Percentiles rank a stretch among this genome's conserved stretches.
Evolutionary conservation across 345 rosid species (phyloP).

Genomic region (Litchi chinensis): DNA sequence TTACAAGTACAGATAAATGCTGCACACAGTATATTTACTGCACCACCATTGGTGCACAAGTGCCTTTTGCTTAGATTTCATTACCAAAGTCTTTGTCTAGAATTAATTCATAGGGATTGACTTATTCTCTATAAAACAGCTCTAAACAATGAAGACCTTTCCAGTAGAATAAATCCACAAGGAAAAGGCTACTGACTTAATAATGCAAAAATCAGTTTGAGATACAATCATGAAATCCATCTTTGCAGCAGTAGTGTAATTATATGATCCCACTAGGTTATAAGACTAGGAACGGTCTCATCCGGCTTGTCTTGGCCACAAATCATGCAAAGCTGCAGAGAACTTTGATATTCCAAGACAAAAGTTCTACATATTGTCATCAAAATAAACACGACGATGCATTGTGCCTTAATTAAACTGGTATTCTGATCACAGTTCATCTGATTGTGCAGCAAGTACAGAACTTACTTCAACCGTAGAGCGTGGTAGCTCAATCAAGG

Average conservation of each 20-base stretch:
- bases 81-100: not conserved
- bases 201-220: not conserved
- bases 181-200: not conserved
- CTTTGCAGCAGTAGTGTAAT: not conserved
- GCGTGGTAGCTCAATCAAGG: constrained; percentile 40
- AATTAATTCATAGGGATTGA: not conserved
- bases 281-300: not conserved
- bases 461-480: constrained; percentile 35
- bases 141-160: not conserved
- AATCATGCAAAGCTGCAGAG: not conserved
- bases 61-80: not conserved
- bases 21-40: not conserved
- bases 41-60: not conserved
- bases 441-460: not conserved
- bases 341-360: not conserved
- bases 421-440: constrained; percentile 2
- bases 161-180: constrained; percentile 2
- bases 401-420: not conserved
- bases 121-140: not conserved
- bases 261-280: not conserved
- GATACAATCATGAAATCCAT: not conserved
- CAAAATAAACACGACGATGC: not conserved
- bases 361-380: not conserved
- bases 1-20: not conserved
- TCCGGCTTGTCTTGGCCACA: not conserved